Evolutionary conservation across 169 alveolate genomes (phyloP).

Genomic region (Cryptosporidium sp.): DNA sequence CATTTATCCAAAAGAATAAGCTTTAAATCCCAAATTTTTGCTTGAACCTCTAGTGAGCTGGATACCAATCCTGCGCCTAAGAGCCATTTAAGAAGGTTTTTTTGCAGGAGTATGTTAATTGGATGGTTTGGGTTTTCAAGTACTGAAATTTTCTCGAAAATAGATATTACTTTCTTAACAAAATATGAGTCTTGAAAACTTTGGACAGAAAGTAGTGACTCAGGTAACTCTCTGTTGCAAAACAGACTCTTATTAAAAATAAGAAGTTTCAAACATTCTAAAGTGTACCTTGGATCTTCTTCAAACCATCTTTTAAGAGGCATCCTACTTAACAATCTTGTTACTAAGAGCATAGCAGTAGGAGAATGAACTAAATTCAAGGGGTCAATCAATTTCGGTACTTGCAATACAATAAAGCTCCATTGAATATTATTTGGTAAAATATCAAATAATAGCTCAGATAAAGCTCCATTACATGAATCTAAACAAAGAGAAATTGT

Average conservation of each 20-base stretch:
- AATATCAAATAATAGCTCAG: slow-evolving; percentile 29
- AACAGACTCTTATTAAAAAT: slow-evolving; percentile 5
- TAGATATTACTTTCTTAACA: slow-evolving; percentile 5
- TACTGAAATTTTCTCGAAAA: slow-evolving; percentile 46
- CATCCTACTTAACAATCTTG: slow-evolving; percentile 12
- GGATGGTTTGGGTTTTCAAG: slow-evolving; percentile 34
- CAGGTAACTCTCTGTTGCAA: slow-evolving; percentile 12
- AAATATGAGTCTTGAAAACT: slow-evolving; percentile 53
- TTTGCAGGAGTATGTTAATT: neutral
- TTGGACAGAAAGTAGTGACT: neutral
- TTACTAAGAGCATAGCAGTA: slow-evolving; percentile 4
- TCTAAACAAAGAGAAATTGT: slow-evolving; percentile 36
- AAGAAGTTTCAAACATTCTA: slow-evolving; percentile 38
- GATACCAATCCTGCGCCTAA: slow-evolving; percentile 3
- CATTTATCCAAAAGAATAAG: slow-evolving; percentile 49
- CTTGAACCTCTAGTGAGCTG: slow-evolving; percentile 40
- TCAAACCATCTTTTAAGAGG: slow-evolving; percentile 60
- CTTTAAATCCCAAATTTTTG: slow-evolving; percentile 40
- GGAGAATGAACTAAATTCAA: slow-evolving; percentile 4
- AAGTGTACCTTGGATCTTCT: slow-evolving; percentile 49
- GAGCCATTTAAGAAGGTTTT: slow-evolving; percentile 47
- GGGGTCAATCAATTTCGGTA: slow-evolving; percentile 36
- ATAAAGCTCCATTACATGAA: slow-evolving; percentile 31
- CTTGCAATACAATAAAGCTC: slow-evolving; percentile 57
- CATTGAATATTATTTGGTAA: slow-evolving; percentile 54